Evolutionary conservation across 2,329 filamentous ascomycete species (phyloP).

Genomic region (Colletotrichum sp.): DNA sequence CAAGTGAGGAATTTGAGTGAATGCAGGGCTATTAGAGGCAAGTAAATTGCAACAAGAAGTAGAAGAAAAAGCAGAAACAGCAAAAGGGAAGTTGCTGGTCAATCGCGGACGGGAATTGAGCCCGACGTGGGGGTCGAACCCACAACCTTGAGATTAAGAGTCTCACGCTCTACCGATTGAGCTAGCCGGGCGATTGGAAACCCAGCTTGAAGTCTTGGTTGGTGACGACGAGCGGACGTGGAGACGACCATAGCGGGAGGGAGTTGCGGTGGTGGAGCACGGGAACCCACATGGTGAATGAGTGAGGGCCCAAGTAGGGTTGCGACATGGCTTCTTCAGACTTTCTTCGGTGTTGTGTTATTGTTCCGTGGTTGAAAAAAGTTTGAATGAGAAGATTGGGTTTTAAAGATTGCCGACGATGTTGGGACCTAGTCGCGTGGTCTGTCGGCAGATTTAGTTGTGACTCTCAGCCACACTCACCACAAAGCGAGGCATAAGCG

Average conservation of each 20-base stretch:
- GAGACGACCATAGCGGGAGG: background rate
- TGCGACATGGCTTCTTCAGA: background rate
- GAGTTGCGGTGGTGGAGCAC: background rate
- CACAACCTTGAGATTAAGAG: conserved; percentile 68
- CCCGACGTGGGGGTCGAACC: conserved; percentile 47
- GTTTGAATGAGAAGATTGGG: rapidly evolving
- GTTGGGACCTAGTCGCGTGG: background rate
- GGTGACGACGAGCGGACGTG: background rate
- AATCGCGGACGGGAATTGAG: conserved; percentile 19
- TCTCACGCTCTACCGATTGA: conserved; percentile 78
- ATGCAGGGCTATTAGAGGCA: too few relatives aligned
- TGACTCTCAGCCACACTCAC: background rate
- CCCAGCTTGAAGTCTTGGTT: background rate
- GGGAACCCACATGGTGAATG: background rate
- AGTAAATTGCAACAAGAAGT: too few relatives aligned
- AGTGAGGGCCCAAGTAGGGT: background rate
- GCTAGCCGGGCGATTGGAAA: conserved; percentile 56
- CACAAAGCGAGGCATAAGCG: background rate
- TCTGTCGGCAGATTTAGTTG: too few relatives aligned
- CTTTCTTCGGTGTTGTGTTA: rapidly evolving
- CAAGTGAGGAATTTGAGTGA: too few relatives aligned
- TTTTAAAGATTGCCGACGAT: background rate
- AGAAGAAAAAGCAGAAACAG: background rate
- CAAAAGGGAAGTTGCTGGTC: background rate
- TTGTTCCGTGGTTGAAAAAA: too few relatives aligned